Evolutionary conservation across 306 rosid genomes (phyloP).

Genomic region (Clitoria ternatea): DNA sequence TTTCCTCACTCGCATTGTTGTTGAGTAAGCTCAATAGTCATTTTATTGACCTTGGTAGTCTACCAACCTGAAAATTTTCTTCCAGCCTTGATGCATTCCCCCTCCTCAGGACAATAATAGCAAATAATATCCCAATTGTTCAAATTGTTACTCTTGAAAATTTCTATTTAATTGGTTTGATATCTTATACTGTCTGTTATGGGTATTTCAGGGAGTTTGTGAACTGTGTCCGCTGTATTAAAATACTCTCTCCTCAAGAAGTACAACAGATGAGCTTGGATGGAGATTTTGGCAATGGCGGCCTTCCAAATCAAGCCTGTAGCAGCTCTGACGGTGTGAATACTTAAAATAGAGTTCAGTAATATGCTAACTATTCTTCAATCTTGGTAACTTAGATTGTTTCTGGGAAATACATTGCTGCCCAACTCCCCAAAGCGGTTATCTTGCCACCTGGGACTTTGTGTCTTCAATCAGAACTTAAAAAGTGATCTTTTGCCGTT

Average conservation of each 20-base stretch:
- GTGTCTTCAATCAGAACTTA: conserved; percentile 19
- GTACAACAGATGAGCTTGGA: conserved; percentile 96
- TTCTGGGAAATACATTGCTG: conserved; percentile 10
- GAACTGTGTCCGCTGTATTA: conserved; percentile 86
- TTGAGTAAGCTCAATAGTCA: background rate
- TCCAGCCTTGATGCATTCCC: background rate
- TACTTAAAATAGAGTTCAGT: conserved; percentile 36
- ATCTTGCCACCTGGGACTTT: conserved; percentile 16
- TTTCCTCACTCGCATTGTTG: conserved; percentile 1
- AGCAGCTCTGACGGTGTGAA: conserved; percentile 93
- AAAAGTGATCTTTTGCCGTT: conserved; percentile 21
- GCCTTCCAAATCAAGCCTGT: conserved; percentile 85
- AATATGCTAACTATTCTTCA: conserved; percentile 36
- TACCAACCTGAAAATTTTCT: background rate
- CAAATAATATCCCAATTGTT: background rate
- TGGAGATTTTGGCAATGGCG: conserved; percentile 72
- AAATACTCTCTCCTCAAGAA: conserved; percentile 92
- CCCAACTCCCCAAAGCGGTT: conserved; percentile 23
- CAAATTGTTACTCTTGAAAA: background rate
- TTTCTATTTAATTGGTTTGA: background rate
- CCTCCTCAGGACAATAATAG: background rate
- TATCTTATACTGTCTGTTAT: conserved; percentile 14
- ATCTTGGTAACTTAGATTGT: conserved; percentile 22
- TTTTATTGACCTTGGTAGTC: background rate
- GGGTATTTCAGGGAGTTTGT: conserved; percentile 75